A percentile compares a stretch with the other conserved stretches of the same genome.
Conservation (phyloP, 257 asterid genomes). For the Salvia splendens region DNA sequence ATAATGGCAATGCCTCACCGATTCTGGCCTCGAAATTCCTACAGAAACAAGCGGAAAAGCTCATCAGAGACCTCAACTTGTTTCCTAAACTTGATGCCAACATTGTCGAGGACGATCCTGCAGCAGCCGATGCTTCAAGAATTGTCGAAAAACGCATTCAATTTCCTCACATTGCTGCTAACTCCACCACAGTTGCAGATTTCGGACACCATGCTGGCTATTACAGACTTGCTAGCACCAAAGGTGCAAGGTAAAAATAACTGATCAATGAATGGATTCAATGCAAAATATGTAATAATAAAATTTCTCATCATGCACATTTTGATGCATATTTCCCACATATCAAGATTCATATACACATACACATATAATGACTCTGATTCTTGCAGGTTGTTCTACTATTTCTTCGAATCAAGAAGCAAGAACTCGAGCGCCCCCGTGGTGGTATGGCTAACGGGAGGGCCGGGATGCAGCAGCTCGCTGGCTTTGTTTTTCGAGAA, state of each 20-base stretch:
- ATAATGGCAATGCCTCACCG: neutral
- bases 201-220: constrained; percentile 82
- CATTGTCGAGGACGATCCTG: constrained; percentile 22
- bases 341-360: neutral
- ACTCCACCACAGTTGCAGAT: constrained; percentile 34
- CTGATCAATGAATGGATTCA: too few relatives aligned
- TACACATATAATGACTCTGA: too few relatives aligned
- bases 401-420: constrained; percentile 69
- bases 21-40: neutral
- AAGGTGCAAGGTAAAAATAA: constrained; percentile 53
- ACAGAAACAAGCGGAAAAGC: constrained; percentile 37
- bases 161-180: constrained; percentile 33
- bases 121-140: constrained; percentile 14
- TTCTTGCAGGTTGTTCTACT: constrained; percentile 76
- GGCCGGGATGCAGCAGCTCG: constrained; percentile 85
- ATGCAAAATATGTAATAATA: too few relatives aligned
- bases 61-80: constrained; percentile 48
- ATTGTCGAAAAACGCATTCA: constrained; percentile 47
- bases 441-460: constrained; percentile 79
- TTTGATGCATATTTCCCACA: too few relatives aligned
- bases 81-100: constrained; percentile 49
- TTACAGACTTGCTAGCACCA: constrained; percentile 49
- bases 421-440: constrained; percentile 56
- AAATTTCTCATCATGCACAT: too few relatives aligned
- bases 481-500: constrained; percentile 79